These are phyloP conservation scores for Fusarium caatingaense DNA, from an alignment of 2,329 filamentous ascomycete species.

Conservation along the genomic window DNA sequence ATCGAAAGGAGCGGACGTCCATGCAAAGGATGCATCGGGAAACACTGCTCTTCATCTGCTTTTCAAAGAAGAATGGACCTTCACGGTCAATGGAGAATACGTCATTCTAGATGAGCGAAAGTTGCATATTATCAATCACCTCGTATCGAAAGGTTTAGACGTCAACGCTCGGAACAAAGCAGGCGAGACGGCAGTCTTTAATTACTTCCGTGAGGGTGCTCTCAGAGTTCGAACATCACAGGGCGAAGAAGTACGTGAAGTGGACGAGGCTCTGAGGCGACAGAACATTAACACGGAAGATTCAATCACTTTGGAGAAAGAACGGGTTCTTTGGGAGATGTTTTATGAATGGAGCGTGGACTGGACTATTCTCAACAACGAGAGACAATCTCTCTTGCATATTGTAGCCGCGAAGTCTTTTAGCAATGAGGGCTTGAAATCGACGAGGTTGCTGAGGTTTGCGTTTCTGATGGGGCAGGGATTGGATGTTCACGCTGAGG, in stretches of 20 bases:
- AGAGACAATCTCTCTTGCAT: not conserved
- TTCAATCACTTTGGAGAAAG: not conserved
- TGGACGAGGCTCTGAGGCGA: too few species aligned
- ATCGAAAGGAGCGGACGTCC: not conserved
- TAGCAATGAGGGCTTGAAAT: rapidly evolving
- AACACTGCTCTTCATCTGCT: not conserved
- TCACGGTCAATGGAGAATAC: rapidly evolving
- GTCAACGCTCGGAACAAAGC: not conserved
- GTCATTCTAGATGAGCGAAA: rapidly evolving
- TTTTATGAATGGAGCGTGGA: not conserved
- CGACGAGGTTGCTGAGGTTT: not conserved
- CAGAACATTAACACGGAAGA: too few species aligned
- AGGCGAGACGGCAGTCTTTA: not conserved
- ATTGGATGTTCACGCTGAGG: not conserved
- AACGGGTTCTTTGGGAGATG: not conserved
- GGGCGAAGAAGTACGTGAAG: not conserved
- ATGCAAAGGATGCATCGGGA: not conserved
- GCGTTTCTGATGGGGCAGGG: not conserved
- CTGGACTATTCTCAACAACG: not conserved
- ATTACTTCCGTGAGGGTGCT: not conserved
- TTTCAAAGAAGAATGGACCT: not conserved
- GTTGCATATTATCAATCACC: rapidly evolving
- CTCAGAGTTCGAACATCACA: not conserved
- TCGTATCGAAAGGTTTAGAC: not conserved
- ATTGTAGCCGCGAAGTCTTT: not conserved